phyloP scores from a whole-genome alignment of 2,329 filamentous ascomycete genomes.

The Septoria petroselini region DNA sequence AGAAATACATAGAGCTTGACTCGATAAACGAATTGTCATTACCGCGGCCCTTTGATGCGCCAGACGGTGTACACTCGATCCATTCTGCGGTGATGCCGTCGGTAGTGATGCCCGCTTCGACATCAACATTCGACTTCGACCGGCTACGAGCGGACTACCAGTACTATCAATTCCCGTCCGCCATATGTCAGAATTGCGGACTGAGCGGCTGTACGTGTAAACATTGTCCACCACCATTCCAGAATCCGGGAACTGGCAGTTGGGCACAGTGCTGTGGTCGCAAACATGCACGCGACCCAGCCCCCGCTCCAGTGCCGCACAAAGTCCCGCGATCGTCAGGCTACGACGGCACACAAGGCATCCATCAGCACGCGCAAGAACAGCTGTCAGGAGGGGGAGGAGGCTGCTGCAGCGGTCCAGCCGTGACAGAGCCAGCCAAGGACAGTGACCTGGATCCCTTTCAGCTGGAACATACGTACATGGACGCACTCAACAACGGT shows the following conservation, averaged over 20 bases:
- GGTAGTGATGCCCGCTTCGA: constrained; percentile 8
- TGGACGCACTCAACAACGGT: not conserved
- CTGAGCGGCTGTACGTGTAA: constrained; percentile 36
- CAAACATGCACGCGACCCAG: constrained; percentile 33
- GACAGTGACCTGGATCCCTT: not conserved
- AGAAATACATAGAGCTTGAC: constrained; percentile 10
- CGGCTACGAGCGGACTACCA: constrained; percentile 32
- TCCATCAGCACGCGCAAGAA: constrained; percentile 11
- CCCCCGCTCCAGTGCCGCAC: constrained; percentile 21
- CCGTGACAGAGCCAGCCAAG: not conserved
- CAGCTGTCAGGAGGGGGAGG: not conserved
- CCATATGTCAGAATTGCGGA: constrained; percentile 38
- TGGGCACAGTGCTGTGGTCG: constrained; percentile 38
- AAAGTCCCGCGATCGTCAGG: constrained; percentile 21
- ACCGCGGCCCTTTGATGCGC: constrained; percentile 5
- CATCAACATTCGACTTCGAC: constrained; percentile 30
- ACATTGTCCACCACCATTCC: constrained; percentile 36
- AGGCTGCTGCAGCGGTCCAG: constrained; percentile 6
- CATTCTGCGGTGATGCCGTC: constrained; percentile 11
- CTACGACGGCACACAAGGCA: constrained; percentile 10
- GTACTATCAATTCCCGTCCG: constrained; percentile 34
- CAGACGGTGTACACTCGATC: not conserved
- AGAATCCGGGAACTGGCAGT: constrained; percentile 32
- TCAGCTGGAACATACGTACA: not conserved
- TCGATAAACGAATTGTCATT: constrained; percentile 12